Evolutionary conservation across 2,329 filamentous ascomycete species (phyloP).

Genomic region (Rosellinia necatrix): DNA sequence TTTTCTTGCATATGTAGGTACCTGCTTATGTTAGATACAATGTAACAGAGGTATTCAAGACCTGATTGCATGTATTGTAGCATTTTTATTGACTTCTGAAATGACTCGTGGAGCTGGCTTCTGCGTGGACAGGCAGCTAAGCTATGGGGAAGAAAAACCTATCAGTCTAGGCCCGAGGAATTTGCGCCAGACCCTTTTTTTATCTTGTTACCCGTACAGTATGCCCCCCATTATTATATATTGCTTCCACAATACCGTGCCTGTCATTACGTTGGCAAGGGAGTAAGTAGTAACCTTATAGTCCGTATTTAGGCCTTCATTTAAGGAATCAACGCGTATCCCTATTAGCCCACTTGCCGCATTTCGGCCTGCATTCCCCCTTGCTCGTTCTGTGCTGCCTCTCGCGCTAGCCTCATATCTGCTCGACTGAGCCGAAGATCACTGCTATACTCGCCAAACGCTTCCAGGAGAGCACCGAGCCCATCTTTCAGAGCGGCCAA

Average conservation of each 20-base stretch:
- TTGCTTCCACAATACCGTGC: neutral
- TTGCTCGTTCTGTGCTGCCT: slow-evolving; percentile 53
- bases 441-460: slow-evolving; percentile 75
- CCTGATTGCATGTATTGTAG: no score
- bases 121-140: no score
- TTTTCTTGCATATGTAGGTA: no score
- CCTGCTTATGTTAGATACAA: no score
- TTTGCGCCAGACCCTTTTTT: no score
- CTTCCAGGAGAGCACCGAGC: slow-evolving; percentile 66
- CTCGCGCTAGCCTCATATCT: slow-evolving; percentile 75
- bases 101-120: no score
- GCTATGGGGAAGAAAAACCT: no score
- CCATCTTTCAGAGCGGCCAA: slow-evolving; percentile 66
- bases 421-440: slow-evolving; percentile 71
- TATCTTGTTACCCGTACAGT: no score
- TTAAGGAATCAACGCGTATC: neutral
- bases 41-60: no score
- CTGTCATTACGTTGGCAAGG: neutral
- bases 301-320: neutral
- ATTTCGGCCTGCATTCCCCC: slow-evolving; percentile 37
- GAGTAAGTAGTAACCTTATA: no score
- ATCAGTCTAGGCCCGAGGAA: no score
- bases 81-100: no score
- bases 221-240: neutral
- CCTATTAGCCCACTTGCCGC: slow-evolving; percentile 40